phyloP scores from a whole-genome alignment of 257 asterid genomes.

The Nicotiana tabacum region DNA sequence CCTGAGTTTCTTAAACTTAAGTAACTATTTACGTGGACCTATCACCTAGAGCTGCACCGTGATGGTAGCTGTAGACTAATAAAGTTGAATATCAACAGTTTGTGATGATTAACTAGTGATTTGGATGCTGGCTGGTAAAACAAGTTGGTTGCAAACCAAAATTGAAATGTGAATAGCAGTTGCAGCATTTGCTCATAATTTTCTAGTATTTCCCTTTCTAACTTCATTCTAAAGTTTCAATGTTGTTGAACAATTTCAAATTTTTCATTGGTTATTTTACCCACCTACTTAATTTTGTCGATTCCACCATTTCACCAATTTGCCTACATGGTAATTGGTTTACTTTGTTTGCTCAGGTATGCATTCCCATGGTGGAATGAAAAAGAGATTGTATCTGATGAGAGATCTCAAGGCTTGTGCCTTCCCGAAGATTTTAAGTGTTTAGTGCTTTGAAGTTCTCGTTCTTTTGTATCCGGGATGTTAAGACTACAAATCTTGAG shows the following conservation, averaged over 20 bases:
- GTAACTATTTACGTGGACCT: background rate
- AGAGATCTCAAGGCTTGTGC: constrained; percentile 74
- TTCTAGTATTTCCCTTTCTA: background rate
- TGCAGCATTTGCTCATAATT: background rate
- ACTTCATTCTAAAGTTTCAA: background rate
- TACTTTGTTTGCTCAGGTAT: constrained; percentile 40
- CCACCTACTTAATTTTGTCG: background rate
- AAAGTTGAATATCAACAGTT: background rate
- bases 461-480: background rate
- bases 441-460: background rate
- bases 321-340: background rate
- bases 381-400: constrained; percentile 79
- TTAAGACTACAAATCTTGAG: background rate
- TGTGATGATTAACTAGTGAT: background rate
- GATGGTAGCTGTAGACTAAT: background rate
- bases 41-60: background rate
- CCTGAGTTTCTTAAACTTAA: background rate
- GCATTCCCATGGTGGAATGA: constrained; percentile 98
- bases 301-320: background rate
- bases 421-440: constrained; percentile 77
- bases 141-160: background rate
- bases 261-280: background rate
- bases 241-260: background rate
- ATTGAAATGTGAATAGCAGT: background rate
- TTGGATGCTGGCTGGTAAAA: background rate